Percentiles rank a stretch among this genome's conserved stretches.
These are phyloP conservation scores for Hansenula sp. DNA, from an alignment of 1,139 yeast genomes.

Conservation along the genomic window DNA sequence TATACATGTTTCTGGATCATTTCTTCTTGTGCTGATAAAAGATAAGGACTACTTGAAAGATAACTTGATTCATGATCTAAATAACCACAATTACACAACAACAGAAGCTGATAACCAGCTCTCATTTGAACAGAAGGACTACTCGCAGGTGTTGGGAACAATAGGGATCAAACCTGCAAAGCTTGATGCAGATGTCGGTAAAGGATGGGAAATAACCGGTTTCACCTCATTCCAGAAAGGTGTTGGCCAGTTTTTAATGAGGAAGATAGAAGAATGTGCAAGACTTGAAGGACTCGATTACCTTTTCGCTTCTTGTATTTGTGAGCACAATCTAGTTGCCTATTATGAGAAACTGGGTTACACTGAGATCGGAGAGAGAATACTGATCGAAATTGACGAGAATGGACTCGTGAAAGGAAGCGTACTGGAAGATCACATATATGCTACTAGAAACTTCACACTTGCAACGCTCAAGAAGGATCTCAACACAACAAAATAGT, in stretches of 20 bases:
- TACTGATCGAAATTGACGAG: constrained; percentile 22
- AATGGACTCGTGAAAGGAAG: constrained; percentile 20
- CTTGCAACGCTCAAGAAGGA: constrained; percentile 23
- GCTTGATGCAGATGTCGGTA: constrained; percentile 8
- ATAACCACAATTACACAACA: too few relatives aligned
- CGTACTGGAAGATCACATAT: constrained; percentile 31
- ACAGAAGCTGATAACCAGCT: constrained; percentile 21
- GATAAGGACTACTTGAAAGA: too few relatives aligned
- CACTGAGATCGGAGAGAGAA: constrained; percentile 21
- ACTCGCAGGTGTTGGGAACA: constrained; percentile 35
- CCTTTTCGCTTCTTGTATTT: constrained; percentile 39
- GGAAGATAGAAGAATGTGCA: constrained; percentile 15
- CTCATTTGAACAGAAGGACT: constrained; percentile 21
- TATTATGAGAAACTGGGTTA: constrained; percentile 43
- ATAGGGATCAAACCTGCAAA: constrained; percentile 38
- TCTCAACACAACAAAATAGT: background rate
- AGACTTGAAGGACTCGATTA: constrained; percentile 8
- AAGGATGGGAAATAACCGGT: constrained; percentile 40
- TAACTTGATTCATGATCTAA: too few relatives aligned
- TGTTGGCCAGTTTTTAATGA: constrained; percentile 35
- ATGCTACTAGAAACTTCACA: constrained; percentile 31
- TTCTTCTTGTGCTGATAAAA: constrained; percentile 11
- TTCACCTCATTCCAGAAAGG: constrained; percentile 46
- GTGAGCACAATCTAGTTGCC: constrained; percentile 44
- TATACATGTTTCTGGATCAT: constrained; percentile 17